These are phyloP conservation scores for Trichoderma sp. DNA, from an alignment of 2,329 filamentous ascomycete species.

Conservation along the genomic window DNA sequence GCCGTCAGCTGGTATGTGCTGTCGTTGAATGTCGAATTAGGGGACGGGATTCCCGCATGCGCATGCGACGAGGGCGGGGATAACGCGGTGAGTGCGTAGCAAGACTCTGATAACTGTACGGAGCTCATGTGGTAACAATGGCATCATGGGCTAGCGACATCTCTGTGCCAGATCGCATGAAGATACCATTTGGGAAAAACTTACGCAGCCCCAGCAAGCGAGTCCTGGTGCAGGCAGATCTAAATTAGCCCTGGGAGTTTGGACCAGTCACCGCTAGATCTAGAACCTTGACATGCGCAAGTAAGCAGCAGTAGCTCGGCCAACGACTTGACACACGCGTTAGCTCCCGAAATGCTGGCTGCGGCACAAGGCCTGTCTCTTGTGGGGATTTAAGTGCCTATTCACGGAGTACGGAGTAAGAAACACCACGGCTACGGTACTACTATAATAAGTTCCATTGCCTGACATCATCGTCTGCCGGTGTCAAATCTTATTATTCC, in stretches of 20 bases:
- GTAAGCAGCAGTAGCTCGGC: slow-evolving; percentile 31
- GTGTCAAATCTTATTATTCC: neutral
- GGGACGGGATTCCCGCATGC: slow-evolving; percentile 45
- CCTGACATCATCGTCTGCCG: neutral
- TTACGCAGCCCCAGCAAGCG: slow-evolving; percentile 48
- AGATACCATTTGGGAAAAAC: slow-evolving; percentile 15
- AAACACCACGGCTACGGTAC: neutral
- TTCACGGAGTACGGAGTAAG: slow-evolving; percentile 25
- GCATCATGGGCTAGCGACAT: slow-evolving; percentile 3
- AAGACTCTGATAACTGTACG: slow-evolving; percentile 33
- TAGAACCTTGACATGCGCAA: slow-evolving; percentile 45
- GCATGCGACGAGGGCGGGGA: slow-evolving; percentile 51
- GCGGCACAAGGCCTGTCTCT: slow-evolving; percentile 48
- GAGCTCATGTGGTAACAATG: neutral
- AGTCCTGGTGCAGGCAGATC: slow-evolving; percentile 56
- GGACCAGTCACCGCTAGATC: slow-evolving; percentile 58
- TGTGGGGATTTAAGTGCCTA: slow-evolving; percentile 53
- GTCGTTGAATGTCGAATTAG: slow-evolving; percentile 41
- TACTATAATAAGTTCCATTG: neutral
- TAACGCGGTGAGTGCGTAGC: slow-evolving; percentile 49
- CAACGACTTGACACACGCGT: slow-evolving; percentile 58
- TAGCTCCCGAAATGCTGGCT: slow-evolving; percentile 54
- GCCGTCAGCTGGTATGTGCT: slow-evolving; percentile 48
- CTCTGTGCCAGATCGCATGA: slow-evolving; percentile 1
- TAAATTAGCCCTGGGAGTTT: slow-evolving; percentile 56